phyloP scores from a whole-genome alignment of 2,329 filamentous ascomycete genomes.

The Pseudogymnoascus sp. region DNA sequence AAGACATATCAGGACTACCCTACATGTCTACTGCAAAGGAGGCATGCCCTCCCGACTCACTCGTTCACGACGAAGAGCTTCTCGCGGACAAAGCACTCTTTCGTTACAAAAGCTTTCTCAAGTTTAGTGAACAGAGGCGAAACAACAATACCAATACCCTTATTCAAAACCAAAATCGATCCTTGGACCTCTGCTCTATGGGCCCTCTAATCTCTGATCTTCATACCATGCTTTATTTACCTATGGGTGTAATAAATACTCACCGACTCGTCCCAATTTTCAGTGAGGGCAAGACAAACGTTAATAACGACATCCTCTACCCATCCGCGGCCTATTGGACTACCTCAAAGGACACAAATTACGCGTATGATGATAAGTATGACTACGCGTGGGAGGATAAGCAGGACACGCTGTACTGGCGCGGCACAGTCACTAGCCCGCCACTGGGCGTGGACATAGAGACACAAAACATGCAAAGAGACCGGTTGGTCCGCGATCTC shows the following conservation, averaged over 20 bases:
- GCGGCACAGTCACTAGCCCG: conserved; percentile 48
- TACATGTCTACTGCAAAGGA: conserved; percentile 55
- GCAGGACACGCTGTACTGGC: conserved; percentile 51
- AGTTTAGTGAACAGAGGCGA: conserved; percentile 25
- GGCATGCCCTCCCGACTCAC: conserved; percentile 51
- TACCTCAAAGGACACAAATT: conserved; percentile 43
- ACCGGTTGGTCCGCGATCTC: conserved; percentile 50
- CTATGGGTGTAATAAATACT: conserved; percentile 45
- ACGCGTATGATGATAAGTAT: conserved; percentile 48
- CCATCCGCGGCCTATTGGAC: conserved; percentile 60
- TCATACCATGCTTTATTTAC: conserved; percentile 53
- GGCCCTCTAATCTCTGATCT: conserved; percentile 43
- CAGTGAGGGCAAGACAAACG: conserved; percentile 54
- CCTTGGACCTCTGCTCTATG: conserved; percentile 50
- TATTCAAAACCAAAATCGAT: conserved; percentile 51
- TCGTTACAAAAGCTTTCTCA: conserved; percentile 35
- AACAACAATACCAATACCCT: conserved; percentile 45
- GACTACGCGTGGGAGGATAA: conserved; percentile 55
- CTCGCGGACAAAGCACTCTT: conserved; percentile 37
- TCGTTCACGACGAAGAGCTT: conserved; percentile 35
- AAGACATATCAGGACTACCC: conserved; percentile 34
- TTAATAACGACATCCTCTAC: conserved; percentile 59
- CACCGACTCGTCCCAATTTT: conserved; percentile 54
- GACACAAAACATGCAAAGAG: conserved; percentile 50
- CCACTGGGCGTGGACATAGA: conserved; percentile 48